Conservation (phyloP, 495 filamentous ascomycete species). For the Talaromyces adpressus region DNA sequence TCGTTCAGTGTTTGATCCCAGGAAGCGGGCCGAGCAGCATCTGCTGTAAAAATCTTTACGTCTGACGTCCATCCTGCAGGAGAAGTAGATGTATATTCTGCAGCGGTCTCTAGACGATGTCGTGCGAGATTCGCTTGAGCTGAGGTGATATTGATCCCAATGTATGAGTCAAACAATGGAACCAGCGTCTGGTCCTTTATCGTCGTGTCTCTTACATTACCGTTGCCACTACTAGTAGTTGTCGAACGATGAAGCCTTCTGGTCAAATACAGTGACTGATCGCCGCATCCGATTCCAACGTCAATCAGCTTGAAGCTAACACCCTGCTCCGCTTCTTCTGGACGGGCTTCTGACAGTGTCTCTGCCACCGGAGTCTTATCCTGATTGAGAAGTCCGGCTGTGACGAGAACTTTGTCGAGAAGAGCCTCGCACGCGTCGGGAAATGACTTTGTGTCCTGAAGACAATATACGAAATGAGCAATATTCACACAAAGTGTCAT, state of each 20-base stretch:
- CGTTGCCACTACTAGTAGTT: not conserved
- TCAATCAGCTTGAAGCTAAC: slow-evolving; percentile 27
- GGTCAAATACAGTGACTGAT: slow-evolving; percentile 32
- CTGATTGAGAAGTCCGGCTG: slow-evolving; percentile 21
- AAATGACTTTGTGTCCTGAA: slow-evolving; percentile 23
- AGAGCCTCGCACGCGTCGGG: slow-evolving; percentile 34
- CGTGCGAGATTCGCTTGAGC: slow-evolving; percentile 24
- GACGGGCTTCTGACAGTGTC: not conserved
- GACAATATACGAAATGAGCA: not conserved
- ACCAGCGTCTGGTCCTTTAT: not conserved
- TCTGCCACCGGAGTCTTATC: not conserved
- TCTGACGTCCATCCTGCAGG: not conserved
- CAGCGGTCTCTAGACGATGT: slow-evolving; percentile 12
- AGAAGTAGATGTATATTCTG: not conserved
- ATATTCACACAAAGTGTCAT: not conserved
- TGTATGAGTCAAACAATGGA: slow-evolving; percentile 27
- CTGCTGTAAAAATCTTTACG: slow-evolving; percentile 23
- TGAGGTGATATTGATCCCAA: slow-evolving; percentile 34
- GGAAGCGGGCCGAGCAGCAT: slow-evolving; percentile 22
- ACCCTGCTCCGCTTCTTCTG: not conserved
- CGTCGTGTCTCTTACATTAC: not conserved
- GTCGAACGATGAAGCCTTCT: not conserved
- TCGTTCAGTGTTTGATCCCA: slow-evolving; percentile 20
- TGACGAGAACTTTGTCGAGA: slow-evolving; percentile 32
- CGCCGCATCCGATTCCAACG: slow-evolving; percentile 44